These are phyloP conservation scores for Diophrys appendiculata DNA, from an alignment of 73 alveolate species.

Conservation along the genomic window DNA sequence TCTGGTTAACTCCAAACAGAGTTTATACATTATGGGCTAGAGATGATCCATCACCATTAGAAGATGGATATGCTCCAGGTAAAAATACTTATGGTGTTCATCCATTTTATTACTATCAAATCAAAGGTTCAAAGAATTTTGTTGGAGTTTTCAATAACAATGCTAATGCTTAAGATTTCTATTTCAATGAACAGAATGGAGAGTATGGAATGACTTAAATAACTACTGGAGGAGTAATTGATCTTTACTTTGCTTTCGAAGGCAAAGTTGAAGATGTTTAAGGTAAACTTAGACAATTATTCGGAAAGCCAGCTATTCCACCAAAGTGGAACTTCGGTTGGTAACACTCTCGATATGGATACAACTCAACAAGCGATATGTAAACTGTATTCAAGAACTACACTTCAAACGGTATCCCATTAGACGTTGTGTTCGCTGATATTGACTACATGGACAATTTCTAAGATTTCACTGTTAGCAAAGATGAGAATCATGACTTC, in stretches of 20 bases:
- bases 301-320: constrained; percentile 77
- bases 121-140: constrained; percentile 3
- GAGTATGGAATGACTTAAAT: constrained; percentile 66
- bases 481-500: constrained; percentile 35
- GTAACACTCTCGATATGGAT: constrained; percentile 84
- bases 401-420: constrained; percentile 59
- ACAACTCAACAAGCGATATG: constrained; percentile 48
- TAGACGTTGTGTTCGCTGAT: constrained; percentile 81
- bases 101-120: constrained; percentile 33
- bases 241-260: constrained; percentile 69
- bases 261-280: constrained; percentile 73
- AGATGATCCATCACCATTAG: constrained; percentile 33
- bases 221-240: constrained; percentile 79
- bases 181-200: constrained; percentile 16
- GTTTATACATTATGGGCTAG: constrained; percentile 25
- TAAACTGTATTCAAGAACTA: constrained; percentile 49
- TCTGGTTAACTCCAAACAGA: constrained; percentile 43
- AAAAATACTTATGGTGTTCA: constrained; percentile 39
- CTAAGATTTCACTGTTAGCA: constrained; percentile 63
- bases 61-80: constrained; percentile 51
- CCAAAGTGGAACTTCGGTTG: constrained; percentile 90
- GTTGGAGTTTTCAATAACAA: constrained; percentile 30
- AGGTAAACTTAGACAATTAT: constrained; percentile 3
- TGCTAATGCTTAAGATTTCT: constrained; percentile 19
- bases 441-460: constrained; percentile 61